Evolutionary conservation across 306 rosid genomes (phyloP).

Genomic region (Glycyrrhiza uralensis): DNA sequence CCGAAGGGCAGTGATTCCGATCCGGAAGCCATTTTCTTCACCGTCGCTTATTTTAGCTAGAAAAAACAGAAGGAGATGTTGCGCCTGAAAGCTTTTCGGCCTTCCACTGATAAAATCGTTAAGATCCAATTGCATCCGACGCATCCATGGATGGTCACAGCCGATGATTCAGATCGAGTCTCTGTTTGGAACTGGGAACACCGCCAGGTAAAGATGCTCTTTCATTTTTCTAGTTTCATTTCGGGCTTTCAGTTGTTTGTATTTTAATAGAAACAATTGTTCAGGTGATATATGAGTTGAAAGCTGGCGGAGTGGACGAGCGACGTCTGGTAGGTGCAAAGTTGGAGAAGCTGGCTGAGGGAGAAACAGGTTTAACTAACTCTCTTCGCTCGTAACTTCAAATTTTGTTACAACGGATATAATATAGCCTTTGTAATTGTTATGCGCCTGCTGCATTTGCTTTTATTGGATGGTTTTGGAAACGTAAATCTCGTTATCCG

Average conservation of each 20-base stretch:
- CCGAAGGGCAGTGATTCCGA: conserved; percentile 22
- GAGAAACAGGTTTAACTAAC: conserved; percentile 65
- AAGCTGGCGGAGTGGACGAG: conserved; percentile 98
- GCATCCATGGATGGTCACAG: conserved; percentile 99
- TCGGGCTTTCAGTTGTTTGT: not conserved
- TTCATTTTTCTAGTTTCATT: not conserved
- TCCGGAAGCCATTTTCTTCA: conserved; percentile 1
- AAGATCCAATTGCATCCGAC: conserved; percentile 97
- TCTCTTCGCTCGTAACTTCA: not conserved
- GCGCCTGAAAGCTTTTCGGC: conserved; percentile 84
- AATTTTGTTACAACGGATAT: not conserved
- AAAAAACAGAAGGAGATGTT: conserved; percentile 48
- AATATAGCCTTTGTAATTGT: not conserved
- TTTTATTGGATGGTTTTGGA: conserved; percentile 6
- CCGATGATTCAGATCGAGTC: conserved; percentile 93
- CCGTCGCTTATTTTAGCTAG: not conserved
- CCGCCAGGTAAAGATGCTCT: conserved; percentile 60
- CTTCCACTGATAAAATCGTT: conserved; percentile 80
- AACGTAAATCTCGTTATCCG: not conserved
- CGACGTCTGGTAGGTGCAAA: conserved; percentile 95
- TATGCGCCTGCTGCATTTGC: conserved; percentile 8
- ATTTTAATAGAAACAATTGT: not conserved
- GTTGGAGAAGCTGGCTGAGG: conserved; percentile 98
- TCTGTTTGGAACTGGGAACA: conserved; percentile 99
- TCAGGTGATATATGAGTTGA: conserved; percentile 90